Base-by-base conservation (phyloP, 164 flowering plant species). In the Dillenia suffruticosa region DNA sequence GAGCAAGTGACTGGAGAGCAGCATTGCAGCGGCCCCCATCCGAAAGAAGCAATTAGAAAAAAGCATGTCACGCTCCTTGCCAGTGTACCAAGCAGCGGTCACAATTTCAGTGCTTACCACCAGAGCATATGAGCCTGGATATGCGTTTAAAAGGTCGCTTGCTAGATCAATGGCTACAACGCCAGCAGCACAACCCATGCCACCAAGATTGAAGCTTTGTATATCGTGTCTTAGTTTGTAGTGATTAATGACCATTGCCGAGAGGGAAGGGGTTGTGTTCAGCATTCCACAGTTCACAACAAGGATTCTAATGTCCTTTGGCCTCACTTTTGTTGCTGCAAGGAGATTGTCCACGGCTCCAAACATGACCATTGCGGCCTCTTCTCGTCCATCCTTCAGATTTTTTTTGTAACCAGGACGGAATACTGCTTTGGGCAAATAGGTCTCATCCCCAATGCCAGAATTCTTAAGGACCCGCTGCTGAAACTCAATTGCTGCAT, bases 141-240 rank as follows among this genome's bases (percentile, higher is more conserved):
- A 68, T 1, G 76, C 88, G 9, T 19, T 44, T 26, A 87, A 63
- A 0, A 87, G 77, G 69, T 85, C 91, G 44, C 50, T 74, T 0
- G 92, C 91, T 4, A 89, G 72, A 66, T 84, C 96, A 11, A 89
- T 59, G 11, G 93, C 92, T 9, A 79, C 64, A 9, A 80, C 58
- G 2, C 90, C 88, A 0, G 92, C 92, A 2, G 82, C 72, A 50
- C 96, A 89, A 1, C 96, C 96, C 96, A 89, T 89, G 19, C 96
- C 93, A 3, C 89, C 89, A 1, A 89, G 85, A 62, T 82, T 87
- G 74, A 68, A 89, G 76, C 82, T 87, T 0, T 70, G 72, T 12
- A 84, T 74, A 44, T 79, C 67, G 24, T 61, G 68, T 9, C 77
- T 46, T 9, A 89, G 69, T 70, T 89, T 89, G 64, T 77, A 89